Evolutionary conservation across 2,329 filamentous ascomycete species (phyloP).

Genomic region (Penicillium italicum): DNA sequence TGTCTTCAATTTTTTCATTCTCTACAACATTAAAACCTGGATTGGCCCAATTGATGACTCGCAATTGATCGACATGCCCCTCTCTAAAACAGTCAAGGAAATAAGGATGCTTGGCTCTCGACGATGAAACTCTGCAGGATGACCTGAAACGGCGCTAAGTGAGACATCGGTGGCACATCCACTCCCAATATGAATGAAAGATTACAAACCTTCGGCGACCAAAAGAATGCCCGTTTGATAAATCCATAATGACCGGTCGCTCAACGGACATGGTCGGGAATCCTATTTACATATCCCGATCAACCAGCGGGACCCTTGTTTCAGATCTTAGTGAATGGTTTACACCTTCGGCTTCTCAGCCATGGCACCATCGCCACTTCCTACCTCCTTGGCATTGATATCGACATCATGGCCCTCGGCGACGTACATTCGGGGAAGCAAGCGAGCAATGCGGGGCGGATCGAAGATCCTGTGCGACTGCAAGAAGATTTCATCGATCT

Average conservation of each 20-base stretch:
- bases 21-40: neutral
- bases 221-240: neutral
- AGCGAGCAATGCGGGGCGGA: conserved; percentile 23
- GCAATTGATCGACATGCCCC: neutral
- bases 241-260: neutral
- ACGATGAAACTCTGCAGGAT: conserved; percentile 3
- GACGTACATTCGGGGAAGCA: neutral
- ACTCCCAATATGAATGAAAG: neutral
- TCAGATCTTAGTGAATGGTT: neutral
- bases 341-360: neutral
- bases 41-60: neutral
- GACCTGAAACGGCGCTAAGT: neutral
- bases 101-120: neutral
- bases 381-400: neutral
- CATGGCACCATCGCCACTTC: neutral
- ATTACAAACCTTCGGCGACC: neutral
- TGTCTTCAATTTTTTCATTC: neutral
- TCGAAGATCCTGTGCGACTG: conserved; percentile 31
- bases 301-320: neutral
- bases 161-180: neutral
- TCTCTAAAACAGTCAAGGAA: neutral
- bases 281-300: neutral
- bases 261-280: neutral
- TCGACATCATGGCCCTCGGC: neutral
- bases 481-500: conserved; percentile 41